Conservation (phyloP, 1,284 basidiomycete genomes). For the Sphagnurus paluster region DNA sequence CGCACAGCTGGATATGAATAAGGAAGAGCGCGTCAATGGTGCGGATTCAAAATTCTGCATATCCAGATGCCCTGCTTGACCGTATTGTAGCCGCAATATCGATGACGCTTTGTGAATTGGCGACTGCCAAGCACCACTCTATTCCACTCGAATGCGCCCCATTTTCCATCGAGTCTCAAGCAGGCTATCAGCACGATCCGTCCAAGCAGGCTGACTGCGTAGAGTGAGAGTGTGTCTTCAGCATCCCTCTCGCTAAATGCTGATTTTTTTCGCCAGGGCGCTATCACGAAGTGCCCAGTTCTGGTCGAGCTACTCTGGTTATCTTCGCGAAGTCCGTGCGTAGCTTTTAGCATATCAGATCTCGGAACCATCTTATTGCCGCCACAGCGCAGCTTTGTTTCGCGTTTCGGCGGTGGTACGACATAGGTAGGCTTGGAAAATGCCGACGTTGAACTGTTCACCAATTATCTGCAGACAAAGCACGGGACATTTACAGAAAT, state of each 20-base stretch:
- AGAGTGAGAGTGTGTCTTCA: slow-evolving; percentile 41
- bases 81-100: slow-evolving; percentile 60
- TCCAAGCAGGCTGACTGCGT: slow-evolving; percentile 48
- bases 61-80: neutral
- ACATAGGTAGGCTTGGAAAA: slow-evolving; percentile 51
- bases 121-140: slow-evolving; percentile 65
- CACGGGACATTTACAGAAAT: slow-evolving; percentile 67
- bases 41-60: slow-evolving; percentile 22
- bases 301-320: slow-evolving; percentile 83
- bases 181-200: slow-evolving; percentile 10
- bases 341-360: slow-evolving; percentile 13
- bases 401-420: slow-evolving; percentile 69
- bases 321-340: slow-evolving; percentile 74
- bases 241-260: too few relatives aligned
- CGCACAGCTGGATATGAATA: slow-evolving; percentile 56
- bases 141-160: slow-evolving; percentile 64
- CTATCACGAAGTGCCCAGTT: slow-evolving; percentile 74
- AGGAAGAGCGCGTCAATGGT: slow-evolving; percentile 59
- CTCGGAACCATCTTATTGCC: slow-evolving; percentile 6
- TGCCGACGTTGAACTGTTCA: neutral
- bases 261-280: slow-evolving; percentile 55
- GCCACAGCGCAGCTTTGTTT: slow-evolving; percentile 67
- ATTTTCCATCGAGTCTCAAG: slow-evolving; percentile 31
- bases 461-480: slow-evolving; percentile 47
- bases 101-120: slow-evolving; percentile 75